Evolutionary conservation across 257 asterid genomes (phyloP).

Genomic region (Solanum medicagineum): DNA sequence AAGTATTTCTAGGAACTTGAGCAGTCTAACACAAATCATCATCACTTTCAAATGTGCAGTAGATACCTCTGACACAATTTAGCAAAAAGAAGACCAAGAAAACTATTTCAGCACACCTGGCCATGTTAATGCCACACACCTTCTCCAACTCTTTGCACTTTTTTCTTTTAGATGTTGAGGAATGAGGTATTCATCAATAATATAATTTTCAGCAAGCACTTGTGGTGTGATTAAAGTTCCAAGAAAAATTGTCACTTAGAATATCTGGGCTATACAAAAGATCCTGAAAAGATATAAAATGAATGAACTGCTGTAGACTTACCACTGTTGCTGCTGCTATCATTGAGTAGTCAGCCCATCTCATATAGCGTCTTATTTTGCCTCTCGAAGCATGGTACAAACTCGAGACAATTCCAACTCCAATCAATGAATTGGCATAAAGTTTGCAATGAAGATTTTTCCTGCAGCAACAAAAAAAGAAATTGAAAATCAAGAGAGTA

Average conservation of each 20-base stretch:
- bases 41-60: background rate
- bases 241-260: background rate
- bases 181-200: background rate
- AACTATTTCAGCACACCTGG: background rate
- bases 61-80: background rate
- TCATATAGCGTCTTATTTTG: slow-evolving; percentile 56
- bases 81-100: background rate
- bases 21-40: background rate
- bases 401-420: slow-evolving; percentile 87
- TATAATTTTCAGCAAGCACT: background rate
- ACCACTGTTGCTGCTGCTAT: slow-evolving; percentile 94
- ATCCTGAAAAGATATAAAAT: background rate
- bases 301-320: background rate
- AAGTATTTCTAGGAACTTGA: background rate
- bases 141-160: background rate
- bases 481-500: background rate
- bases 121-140: background rate
- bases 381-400: slow-evolving; percentile 81
- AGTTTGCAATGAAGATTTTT: slow-evolving; percentile 61
- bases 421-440: slow-evolving; percentile 78
- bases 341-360: slow-evolving; percentile 99
- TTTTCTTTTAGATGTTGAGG: background rate
- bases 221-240: background rate
- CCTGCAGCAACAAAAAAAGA: slow-evolving; percentile 30
- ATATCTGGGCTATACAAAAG: background rate